Percentiles rank a stretch among this genome's conserved stretches.
These are phyloP conservation scores for Arachnomyces sp. DNA, from an alignment of 2,329 filamentous ascomycete species.

Conservation along the genomic window DNA sequence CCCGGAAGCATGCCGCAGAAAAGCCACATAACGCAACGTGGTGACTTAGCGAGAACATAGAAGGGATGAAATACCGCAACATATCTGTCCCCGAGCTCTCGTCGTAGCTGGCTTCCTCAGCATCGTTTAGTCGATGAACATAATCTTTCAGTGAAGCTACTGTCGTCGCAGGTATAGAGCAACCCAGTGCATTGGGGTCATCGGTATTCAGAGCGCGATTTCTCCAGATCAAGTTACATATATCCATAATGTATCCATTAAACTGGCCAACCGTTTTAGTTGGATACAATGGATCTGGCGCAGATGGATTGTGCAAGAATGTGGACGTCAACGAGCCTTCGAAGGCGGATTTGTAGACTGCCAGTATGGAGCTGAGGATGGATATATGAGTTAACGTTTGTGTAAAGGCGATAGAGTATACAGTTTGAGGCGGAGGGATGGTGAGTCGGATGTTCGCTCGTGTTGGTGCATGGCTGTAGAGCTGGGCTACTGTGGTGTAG, in stretches of 20 bases:
- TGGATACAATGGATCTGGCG: slow-evolving; percentile 39
- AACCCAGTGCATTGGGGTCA: slow-evolving; percentile 54
- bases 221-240: slow-evolving; percentile 77
- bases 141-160: slow-evolving; percentile 37
- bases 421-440: slow-evolving; percentile 57
- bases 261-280: slow-evolving; percentile 58
- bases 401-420: slow-evolving; percentile 65
- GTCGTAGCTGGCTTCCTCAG: slow-evolving; percentile 12
- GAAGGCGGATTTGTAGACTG: slow-evolving; percentile 65
- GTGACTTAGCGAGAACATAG: slow-evolving; percentile 41
- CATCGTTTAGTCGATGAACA: slow-evolving; percentile 30
- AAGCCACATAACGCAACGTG: slow-evolving; percentile 38
- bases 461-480: slow-evolving; percentile 46
- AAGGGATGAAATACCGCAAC: slow-evolving; percentile 28
- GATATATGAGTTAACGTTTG: slow-evolving; percentile 56
- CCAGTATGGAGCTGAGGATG: slow-evolving; percentile 60
- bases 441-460: slow-evolving; percentile 54
- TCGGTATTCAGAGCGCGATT: slow-evolving; percentile 58
- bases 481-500: slow-evolving; percentile 56
- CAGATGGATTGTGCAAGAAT: slow-evolving; percentile 25
- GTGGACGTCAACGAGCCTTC: slow-evolving; percentile 49
- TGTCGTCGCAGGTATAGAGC: slow-evolving; percentile 42
- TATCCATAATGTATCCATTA: slow-evolving; percentile 79
- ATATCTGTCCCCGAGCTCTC: slow-evolving; percentile 22
- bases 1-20: slow-evolving; percentile 40